A percentile compares a stretch with the other conserved stretches of the same genome.
Evolutionary conservation across 1,284 basidiomycete genomes (phyloP).

Genomic region (Cutaneotrichosporon arboriforme): DNA sequence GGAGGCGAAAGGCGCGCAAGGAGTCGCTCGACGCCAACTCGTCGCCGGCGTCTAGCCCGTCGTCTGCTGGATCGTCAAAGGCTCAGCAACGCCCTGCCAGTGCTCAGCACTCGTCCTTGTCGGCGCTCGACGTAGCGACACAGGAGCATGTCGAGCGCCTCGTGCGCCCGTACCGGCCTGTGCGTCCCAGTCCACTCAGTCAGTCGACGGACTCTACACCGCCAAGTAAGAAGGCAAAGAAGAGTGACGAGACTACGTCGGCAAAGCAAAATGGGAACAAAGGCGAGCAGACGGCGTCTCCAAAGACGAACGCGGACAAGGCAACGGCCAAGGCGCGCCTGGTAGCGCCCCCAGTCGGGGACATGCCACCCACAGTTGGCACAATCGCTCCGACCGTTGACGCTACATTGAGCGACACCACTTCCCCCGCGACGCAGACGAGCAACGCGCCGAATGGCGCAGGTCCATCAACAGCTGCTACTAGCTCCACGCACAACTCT

Average conservation of each 20-base stretch:
- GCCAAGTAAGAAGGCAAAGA: neutral
- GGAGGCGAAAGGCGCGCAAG: neutral
- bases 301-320: neutral
- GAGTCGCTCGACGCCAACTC: neutral
- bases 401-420: too few relatives aligned
- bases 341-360: neutral
- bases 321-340: neutral
- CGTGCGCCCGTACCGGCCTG: constrained; percentile 21
- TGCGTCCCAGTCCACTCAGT: constrained; percentile 25
- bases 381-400: neutral
- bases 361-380: constrained; percentile 1
- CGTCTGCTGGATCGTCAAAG: too few relatives aligned
- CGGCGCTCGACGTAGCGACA: neutral
- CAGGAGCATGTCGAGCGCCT: neutral
- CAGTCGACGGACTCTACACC: constrained; percentile 3
- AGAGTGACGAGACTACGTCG: neutral
- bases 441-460: too few relatives aligned
- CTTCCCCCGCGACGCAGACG: too few relatives aligned
- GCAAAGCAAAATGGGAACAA: neutral
- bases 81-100: too few relatives aligned
- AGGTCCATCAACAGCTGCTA: too few relatives aligned
- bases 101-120: too few relatives aligned
- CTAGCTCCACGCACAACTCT: too few relatives aligned
- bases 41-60: neutral
- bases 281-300: neutral